Base-by-base conservation (phyloP, 164 flowering plant genomes). In the Magnolia kwangsiensis region DNA sequence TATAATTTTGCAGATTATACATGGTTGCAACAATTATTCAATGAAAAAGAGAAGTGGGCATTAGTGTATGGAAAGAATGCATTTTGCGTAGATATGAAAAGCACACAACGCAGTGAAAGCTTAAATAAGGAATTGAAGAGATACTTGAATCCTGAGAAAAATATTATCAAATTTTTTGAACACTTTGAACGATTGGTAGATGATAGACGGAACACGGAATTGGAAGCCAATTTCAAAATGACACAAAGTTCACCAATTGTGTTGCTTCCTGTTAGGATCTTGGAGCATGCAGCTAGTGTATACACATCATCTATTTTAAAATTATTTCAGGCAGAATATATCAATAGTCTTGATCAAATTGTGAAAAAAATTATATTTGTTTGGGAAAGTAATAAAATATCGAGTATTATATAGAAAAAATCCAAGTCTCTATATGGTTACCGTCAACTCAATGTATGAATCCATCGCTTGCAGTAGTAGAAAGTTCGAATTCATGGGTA, bases 31-130 rank as follows among this genome's bases (percentile, higher is more conserved):
- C 14, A 74, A 23, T 18, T 74, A 37, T 74, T 74, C 67, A 63
- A 31, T 2, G 75, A 61, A 19, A 74, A 29, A 63, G 75, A 74
- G 23, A 63, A 63, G 49, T 74, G 67, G 50, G 75, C 75, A 1
- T 37, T 74, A 50, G 75, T 64, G 9, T 74, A 74, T 61, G 75
- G 75, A 37, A 27, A 23, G 50, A 8, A 63, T 64, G 37, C 67
- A 29, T 74, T 74, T 63, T 74, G 75, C 63, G 75, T 55, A 61
- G 75, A 63, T 31, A 74, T 74, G 23, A 63, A 20, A 5, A 63
- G 45, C 51, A 63, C 50, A 29, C 63, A 74, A 63, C 23, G 66
- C 16, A 37, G 67, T 20, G 75, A 61, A 74, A 74, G 51, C 37
- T 51, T 74, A 29, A 63, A 74, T 37, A 37, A 63, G 27, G 51